Percentiles rank a stretch among this genome's conserved stretches.
phyloP scores from a whole-genome alignment of 495 filamentous ascomycete species.

The Aspergillus sclerotiicarbonarius region DNA sequence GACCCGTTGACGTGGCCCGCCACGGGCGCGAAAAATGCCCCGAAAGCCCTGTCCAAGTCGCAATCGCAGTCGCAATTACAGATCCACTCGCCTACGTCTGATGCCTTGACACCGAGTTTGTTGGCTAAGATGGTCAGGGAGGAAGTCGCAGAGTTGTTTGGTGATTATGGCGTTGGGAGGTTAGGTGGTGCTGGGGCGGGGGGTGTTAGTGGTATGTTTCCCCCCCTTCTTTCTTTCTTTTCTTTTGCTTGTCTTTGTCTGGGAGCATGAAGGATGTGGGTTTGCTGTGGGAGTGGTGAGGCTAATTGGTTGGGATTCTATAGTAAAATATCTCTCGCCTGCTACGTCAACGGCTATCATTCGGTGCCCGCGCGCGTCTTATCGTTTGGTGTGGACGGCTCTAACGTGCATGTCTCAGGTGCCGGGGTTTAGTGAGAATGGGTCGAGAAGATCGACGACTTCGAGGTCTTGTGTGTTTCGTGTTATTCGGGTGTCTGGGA shows the following conservation, averaged over 20 bases:
- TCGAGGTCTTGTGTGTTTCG: constrained; percentile 66
- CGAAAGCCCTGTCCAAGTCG: neutral
- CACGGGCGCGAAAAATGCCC: constrained; percentile 5
- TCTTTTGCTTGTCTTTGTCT: neutral
- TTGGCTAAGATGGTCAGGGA: constrained; percentile 67
- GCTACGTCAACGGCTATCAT: constrained; percentile 95
- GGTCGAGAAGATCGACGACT: constrained; percentile 33
- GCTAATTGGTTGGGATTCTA: constrained; percentile 10
- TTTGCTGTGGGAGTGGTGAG: constrained; percentile 1
- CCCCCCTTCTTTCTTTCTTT: constrained; percentile 5
- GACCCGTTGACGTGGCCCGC: constrained; percentile 43
- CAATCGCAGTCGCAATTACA: constrained; percentile 46
- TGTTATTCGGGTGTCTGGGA: constrained; percentile 90
- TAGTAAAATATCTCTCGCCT: constrained; percentile 89
- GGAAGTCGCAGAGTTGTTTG: constrained; percentile 70
- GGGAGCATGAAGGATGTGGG: neutral
- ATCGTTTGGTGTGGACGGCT: constrained; percentile 84
- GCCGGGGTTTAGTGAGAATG: constrained; percentile 37
- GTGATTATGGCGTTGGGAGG: constrained; percentile 82
- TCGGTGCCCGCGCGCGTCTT: constrained; percentile 72
- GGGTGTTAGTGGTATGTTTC: constrained; percentile 59
- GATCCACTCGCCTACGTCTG: constrained; percentile 74
- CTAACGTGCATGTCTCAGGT: constrained; percentile 77
- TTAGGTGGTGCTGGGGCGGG: constrained; percentile 52
- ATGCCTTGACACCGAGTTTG: constrained; percentile 58